Base-by-base conservation (phyloP, 176 grass and related monocot species). In the Raddia guianensis region DNA sequence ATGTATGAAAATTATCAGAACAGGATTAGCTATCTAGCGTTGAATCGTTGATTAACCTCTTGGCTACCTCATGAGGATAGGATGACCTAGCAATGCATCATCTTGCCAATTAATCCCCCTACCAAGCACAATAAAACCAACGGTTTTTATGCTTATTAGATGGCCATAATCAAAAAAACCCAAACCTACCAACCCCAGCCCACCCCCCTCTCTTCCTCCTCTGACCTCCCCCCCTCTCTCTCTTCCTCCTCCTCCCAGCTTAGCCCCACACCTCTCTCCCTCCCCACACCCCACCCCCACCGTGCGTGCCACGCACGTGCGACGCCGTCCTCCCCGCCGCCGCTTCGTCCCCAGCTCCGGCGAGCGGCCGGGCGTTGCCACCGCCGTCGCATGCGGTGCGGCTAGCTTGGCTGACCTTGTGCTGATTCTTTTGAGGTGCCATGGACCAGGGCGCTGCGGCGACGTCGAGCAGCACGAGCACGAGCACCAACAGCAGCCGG, bases 401-500 rank as follows among this genome's bases (percentile, higher is more conserved):
- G 51, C 51, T 35, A 44, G 13, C 12, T 43, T 43, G 34, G 9
- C 75, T 77, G 34, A 42, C 77, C 70, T 0, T 21, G 51, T 20
- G 9, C 32, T 64, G 75, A 43, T 72, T 72, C 37, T 54, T 46
- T 63, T 5, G 7, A 45, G 47, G 1, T 62, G 14, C 14, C 19
- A 87, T 90, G 84, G 86, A 87, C 13, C 83, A 82, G 11, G 90
- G 79, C 0, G 83, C 84, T 0, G 80, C 84, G n/a, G 86, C 85
- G 49, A 76, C 86, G 44, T 90, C 83, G 27, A 99, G 97, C 76
- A 95, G 87, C 78, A 95, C 87, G 21, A 95, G 95, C 70, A 98
- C 83, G 2, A 93, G 90, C 37, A 92, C 95, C 81, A 98, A 93
- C 86, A 95, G 90, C 84, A 91, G 96, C 77, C 66, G 96, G 66